Percentiles rank a stretch among this genome's conserved stretches.
Evolutionary conservation across 192 early-diverging fungal species (phyloP).

Genomic region (Geranomyces michiganensis): DNA sequence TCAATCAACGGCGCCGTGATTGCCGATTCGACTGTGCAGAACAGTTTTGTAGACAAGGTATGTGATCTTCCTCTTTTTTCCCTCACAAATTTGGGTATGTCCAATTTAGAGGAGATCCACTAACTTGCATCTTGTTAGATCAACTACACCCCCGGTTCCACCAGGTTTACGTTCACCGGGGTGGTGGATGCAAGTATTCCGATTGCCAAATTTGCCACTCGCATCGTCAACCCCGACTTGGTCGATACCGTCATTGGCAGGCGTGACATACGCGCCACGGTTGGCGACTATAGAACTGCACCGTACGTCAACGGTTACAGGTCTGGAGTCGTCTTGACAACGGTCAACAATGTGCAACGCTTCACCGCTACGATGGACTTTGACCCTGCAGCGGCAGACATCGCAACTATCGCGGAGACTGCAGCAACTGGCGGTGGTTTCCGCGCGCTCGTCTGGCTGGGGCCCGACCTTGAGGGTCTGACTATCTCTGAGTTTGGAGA

Average conservation of each 20-base stretch:
- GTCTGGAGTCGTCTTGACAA: not conserved
- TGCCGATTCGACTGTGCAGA: constrained; percentile 1
- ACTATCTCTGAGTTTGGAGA: constrained; percentile 11
- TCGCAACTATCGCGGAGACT: not conserved
- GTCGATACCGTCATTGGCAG: not conserved
- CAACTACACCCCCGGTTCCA: not conserved
- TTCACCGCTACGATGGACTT: not conserved
- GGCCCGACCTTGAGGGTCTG: not conserved
- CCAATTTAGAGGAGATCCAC: too few relatives aligned
- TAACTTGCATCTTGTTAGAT: too few relatives aligned
- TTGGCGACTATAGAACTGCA: not conserved
- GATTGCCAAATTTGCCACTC: not conserved
- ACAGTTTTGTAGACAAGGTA: too few relatives aligned
- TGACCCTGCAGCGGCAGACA: not conserved
- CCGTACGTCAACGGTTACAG: not conserved
- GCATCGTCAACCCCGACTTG: constrained; percentile 1
- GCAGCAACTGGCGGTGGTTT: constrained; percentile 6
- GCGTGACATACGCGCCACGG: constrained; percentile 11
- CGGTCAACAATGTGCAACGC: not conserved
- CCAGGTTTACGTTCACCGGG: not conserved
- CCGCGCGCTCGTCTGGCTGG: not conserved
- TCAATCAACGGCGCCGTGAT: not conserved
- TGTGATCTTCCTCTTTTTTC: too few relatives aligned
- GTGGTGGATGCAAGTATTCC: not conserved
- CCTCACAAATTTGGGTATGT: too few relatives aligned